Base-by-base conservation (phyloP, 2,329 filamentous ascomycete species). In the Calonectria multiphialidica region DNA sequence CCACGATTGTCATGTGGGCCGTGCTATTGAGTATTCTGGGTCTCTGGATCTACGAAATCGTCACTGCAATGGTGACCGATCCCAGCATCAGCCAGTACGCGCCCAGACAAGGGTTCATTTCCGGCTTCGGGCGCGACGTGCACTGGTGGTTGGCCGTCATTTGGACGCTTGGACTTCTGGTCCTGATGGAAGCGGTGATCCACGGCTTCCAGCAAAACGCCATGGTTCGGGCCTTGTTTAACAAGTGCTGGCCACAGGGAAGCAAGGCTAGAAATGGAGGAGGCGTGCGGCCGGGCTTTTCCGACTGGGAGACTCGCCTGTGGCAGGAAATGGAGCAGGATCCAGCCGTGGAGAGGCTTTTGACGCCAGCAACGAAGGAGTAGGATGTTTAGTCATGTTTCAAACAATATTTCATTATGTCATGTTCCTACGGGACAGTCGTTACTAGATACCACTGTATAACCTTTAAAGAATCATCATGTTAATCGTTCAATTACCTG, bases 31-130 rank as follows among this genome's bases (percentile, higher is more conserved):
- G 91, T 6, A 84, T 90, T 7, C 81, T 83, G 3, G 94, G 94
- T 33, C 97, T 95, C 89, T 91, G 87, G 81, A 82, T 82, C 3
- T 98, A 95, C 95, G 92, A 95, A 78, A 87, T 90, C 62, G 92
- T 97, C 79, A 90, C 97, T 12, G 89, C 91, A 1, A 83, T 83
- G 9, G 86, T 90, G 33, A 96, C 95, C 83, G 82, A 87, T 1
- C 79, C 81, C 16, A 84, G 86, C 0, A 87, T 85, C 23, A 83
- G 83, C 1, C 86, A 86, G 3, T 97, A 97, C 83, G 89, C 91
- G 72, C 93, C 96, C 30, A 89, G 89, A 12, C 84, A 87, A 76
- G 91, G 93, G 25, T 93, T 97, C 77, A 86, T 92, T 8, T 81
- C 87, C 18, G 87, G 88, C 0, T 96, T 93, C 69, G 95, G 95